A percentile compares a stretch with the other conserved stretches of the same genome.
Evolutionary conservation across 352 stramenopile species (phyloP).

Genomic region (Pythium scleroteichum): DNA sequence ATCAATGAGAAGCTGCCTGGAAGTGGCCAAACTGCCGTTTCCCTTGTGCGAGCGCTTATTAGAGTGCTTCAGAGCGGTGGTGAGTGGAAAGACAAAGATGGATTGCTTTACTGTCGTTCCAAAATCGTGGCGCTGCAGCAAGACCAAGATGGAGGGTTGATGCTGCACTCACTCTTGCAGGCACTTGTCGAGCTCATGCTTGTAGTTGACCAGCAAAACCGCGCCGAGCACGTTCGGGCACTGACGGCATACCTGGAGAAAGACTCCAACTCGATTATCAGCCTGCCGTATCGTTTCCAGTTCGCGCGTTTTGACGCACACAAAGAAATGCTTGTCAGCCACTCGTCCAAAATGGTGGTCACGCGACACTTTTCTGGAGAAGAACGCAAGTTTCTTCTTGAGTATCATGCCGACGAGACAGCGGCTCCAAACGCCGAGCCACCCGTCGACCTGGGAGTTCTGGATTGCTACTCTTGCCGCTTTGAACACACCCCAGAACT

Average conservation of each 20-base stretch:
- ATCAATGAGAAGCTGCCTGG: constrained; percentile 59
- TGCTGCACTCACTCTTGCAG: constrained; percentile 73
- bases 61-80: constrained; percentile 59
- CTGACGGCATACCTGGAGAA: constrained; percentile 54
- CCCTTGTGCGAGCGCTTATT: constrained; percentile 69
- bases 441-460: constrained; percentile 3
- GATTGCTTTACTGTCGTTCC: constrained; percentile 79
- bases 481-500: constrained; percentile 81
- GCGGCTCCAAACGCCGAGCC: constrained; percentile 18
- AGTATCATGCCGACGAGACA: constrained; percentile 56
- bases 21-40: constrained; percentile 51
- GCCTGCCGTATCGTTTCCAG: constrained; percentile 75
- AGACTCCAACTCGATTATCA: constrained; percentile 49
- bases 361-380: constrained; percentile 72
- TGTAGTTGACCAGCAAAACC: constrained; percentile 77
- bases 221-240: constrained; percentile 43
- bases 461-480: constrained; percentile 56
- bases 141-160: constrained; percentile 78
- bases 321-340: constrained; percentile 78
- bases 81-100: constrained; percentile 70
- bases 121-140: constrained; percentile 85
- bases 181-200: constrained; percentile 85
- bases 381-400: constrained; percentile 75
- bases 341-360: constrained; percentile 79
- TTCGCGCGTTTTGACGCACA: constrained; percentile 54